These are phyloP conservation scores for Russula griseocarnosa DNA, from an alignment of 768 basidiomycete species.

Conservation along the genomic window DNA sequence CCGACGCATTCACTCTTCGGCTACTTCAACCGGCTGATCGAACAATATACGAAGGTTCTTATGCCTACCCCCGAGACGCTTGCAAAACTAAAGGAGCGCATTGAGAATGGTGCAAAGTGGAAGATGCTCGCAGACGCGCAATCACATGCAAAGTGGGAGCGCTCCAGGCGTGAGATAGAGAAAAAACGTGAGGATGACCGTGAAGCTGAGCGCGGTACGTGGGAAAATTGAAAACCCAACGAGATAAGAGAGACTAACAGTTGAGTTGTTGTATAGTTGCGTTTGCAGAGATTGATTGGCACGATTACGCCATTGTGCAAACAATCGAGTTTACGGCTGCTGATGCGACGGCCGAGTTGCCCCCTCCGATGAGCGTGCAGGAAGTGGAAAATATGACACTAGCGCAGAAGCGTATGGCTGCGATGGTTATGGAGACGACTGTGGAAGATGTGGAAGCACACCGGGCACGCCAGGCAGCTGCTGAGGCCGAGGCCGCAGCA, in stretches of 20 bases:
- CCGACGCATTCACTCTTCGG: slow-evolving; percentile 95
- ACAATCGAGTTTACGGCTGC: slow-evolving; percentile 96
- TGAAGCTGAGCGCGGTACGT: slow-evolving; percentile 83
- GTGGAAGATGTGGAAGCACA: slow-evolving; percentile 82
- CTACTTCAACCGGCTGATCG: slow-evolving; percentile 95
- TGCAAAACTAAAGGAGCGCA: slow-evolving; percentile 61
- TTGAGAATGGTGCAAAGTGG: slow-evolving; percentile 67
- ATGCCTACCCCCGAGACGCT: slow-evolving; percentile 75
- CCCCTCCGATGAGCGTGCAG: slow-evolving; percentile 93
- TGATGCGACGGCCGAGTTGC: slow-evolving; percentile 86
- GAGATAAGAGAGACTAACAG: slow-evolving; percentile 18
- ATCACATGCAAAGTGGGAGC: slow-evolving; percentile 86
- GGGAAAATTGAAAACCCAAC: neutral
- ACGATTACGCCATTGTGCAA: slow-evolving; percentile 97
- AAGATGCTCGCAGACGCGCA: slow-evolving; percentile 70
- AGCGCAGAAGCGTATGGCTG: slow-evolving; percentile 96
- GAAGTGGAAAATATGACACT: slow-evolving; percentile 96
- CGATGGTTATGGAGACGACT: slow-evolving; percentile 96
- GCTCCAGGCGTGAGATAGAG: slow-evolving; percentile 74
- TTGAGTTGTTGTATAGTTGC: slow-evolving; percentile 51
- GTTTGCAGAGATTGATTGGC: slow-evolving; percentile 98
- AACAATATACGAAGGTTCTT: slow-evolving; percentile 90
- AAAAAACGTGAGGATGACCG: slow-evolving; percentile 86
- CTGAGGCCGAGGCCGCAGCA: slow-evolving; percentile 78
- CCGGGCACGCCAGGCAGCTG: slow-evolving; percentile 75